Evolutionary conservation across 2,329 filamentous ascomycete species (phyloP).

Genomic region (Exophiala dermatitidis): DNA sequence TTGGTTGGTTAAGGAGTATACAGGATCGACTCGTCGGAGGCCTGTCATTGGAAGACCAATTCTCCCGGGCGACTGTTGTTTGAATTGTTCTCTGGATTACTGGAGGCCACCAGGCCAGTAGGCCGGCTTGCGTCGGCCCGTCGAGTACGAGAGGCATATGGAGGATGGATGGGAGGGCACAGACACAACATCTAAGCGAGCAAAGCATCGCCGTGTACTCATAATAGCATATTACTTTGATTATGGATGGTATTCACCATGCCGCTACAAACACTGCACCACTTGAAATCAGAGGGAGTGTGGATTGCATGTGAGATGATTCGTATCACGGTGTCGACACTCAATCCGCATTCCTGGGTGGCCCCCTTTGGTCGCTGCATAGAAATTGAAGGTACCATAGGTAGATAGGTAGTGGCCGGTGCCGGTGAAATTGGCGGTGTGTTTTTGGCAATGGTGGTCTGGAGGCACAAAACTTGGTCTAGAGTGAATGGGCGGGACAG

Average conservation of each 20-base stretch:
- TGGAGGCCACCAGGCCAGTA: not conserved
- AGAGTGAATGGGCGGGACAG: too few species aligned
- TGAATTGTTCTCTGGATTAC: not conserved
- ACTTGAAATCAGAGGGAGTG: too few species aligned
- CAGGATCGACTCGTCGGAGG: not conserved
- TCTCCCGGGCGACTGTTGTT: not conserved
- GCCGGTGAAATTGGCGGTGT: too few species aligned
- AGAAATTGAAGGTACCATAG: too few species aligned
- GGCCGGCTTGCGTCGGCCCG: not conserved
- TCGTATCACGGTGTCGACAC: too few species aligned
- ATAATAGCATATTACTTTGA: constrained; percentile 19
- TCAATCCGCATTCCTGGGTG: too few species aligned
- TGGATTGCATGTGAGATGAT: too few species aligned
- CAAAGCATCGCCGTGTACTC: constrained; percentile 19
- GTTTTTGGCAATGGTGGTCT: too few species aligned
- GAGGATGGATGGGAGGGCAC: constrained; percentile 5
- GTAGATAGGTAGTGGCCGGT: too few species aligned
- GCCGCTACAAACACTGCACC: not conserved
- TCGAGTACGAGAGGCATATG: not conserved
- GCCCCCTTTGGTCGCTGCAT: too few species aligned
- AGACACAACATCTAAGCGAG: constrained; percentile 18
- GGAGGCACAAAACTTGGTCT: too few species aligned
- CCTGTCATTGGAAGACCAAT: not conserved
- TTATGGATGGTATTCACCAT: not conserved
- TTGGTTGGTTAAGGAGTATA: constrained; percentile 4